Conservation (phyloP, 1,139 yeast genomes). For the Geotrichum carabidarum region DNA sequence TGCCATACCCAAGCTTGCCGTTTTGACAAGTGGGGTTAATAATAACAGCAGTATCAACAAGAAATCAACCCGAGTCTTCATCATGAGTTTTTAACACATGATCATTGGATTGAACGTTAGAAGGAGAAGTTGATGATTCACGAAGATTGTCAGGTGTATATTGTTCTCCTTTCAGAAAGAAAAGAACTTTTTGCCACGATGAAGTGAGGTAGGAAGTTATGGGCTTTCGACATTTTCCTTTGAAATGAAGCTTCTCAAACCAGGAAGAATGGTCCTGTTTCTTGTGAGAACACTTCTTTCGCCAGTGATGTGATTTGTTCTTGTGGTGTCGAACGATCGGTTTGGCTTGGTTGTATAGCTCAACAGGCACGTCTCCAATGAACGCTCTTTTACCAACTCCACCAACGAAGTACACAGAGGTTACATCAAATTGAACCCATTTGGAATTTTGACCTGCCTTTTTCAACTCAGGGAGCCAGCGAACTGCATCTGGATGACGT, state of each 20-base stretch:
- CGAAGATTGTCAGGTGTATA: no score
- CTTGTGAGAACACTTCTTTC: not conserved
- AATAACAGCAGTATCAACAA: no score
- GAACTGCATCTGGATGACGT: conserved; percentile 61
- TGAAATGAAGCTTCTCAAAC: not conserved
- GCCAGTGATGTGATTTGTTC: not conserved
- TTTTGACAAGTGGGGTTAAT: no score
- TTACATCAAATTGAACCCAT: conserved; percentile 50
- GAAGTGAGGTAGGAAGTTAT: not conserved
- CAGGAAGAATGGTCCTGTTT: not conserved
- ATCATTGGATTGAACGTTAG: no score
- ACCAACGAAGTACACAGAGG: conserved; percentile 59
- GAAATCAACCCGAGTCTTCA: no score
- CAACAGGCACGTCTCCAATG: conserved; percentile 62
- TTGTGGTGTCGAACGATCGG: conserved; percentile 2
- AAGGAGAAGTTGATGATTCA: no score
- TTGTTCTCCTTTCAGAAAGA: no score
- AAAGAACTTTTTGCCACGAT: not conserved
- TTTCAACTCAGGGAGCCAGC: conserved; percentile 64
- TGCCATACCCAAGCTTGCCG: no score
- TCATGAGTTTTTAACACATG: no score
- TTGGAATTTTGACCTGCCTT: conserved; percentile 56
- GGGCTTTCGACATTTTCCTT: not conserved
- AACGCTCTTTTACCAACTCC: conserved; percentile 75
- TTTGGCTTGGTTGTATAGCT: conserved; percentile 47